Conservation (phyloP, 1,284 basidiomycete genomes). For the Earliella scabrosa region DNA sequence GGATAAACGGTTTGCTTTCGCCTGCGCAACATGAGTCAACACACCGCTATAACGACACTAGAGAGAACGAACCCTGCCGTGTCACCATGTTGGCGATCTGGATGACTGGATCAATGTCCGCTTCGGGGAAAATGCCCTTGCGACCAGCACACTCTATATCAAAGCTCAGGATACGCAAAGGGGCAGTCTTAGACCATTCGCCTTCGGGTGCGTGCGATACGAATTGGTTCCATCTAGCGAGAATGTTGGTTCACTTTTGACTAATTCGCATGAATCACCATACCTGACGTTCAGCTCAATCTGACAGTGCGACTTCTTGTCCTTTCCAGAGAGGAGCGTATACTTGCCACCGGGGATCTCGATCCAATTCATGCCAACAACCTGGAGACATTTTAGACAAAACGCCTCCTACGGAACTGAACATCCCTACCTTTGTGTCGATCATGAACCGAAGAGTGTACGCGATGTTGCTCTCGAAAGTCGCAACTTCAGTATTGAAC, state of each 20-base stretch:
- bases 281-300: constrained; percentile 82
- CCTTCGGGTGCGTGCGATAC: constrained; percentile 90
- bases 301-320: constrained; percentile 83
- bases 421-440: constrained; percentile 81
- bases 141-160: constrained; percentile 98
- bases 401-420: neutral
- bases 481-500: constrained; percentile 62
- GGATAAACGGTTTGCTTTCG: constrained; percentile 88
- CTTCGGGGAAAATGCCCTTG: constrained; percentile 94
- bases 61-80: constrained; percentile 70
- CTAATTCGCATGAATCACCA: neutral
- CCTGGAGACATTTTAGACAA: constrained; percentile 46
- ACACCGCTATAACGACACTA: no score
- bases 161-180: constrained; percentile 90
- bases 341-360: constrained; percentile 87
- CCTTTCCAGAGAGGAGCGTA: constrained; percentile 54
- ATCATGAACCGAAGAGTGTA: constrained; percentile 96
- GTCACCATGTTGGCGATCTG: constrained; percentile 99
- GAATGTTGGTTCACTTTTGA: neutral
- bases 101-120: constrained; percentile 89
- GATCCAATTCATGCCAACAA: constrained; percentile 98
- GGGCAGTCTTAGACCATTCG: constrained; percentile 88
- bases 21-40: constrained; percentile 58
- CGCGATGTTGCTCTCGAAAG: constrained; percentile 91
- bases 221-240: constrained; percentile 75